These are phyloP conservation scores for Saccharomycopsis microspora DNA, from an alignment of 805 yeast genomes.

Conservation along the genomic window DNA sequence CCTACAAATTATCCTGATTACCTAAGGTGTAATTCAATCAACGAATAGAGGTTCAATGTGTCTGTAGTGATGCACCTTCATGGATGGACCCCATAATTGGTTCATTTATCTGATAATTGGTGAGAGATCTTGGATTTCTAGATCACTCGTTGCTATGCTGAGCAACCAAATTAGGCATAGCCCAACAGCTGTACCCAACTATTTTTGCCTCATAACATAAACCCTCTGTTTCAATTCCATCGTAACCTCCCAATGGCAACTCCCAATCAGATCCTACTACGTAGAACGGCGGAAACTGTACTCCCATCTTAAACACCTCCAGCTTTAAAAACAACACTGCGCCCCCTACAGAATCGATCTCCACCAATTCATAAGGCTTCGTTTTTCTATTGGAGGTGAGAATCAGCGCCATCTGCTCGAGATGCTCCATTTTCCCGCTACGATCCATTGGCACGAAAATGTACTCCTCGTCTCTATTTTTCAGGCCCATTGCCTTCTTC, in stretches of 20 bases:
- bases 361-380: conserved; percentile 1
- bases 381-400: conserved; percentile 14
- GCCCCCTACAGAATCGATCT: conserved; percentile 39
- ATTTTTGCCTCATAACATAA: conserved; percentile 35
- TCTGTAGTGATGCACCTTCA: no score
- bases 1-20: no score
- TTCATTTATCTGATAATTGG: background rate
- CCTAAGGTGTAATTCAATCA: no score
- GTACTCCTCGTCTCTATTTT: conserved; percentile 14
- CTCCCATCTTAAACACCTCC: conserved; percentile 32
- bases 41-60: no score
- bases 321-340: conserved; percentile 35
- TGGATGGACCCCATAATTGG: no score
- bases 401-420: conserved; percentile 19
- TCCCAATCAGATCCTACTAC: conserved; percentile 36
- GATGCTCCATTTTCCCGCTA: conserved; percentile 18
- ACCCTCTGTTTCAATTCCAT: conserved; percentile 46
- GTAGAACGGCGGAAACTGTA: conserved; percentile 33
- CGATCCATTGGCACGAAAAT: conserved; percentile 20
- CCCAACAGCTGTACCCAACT: conserved; percentile 37
- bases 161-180: conserved; percentile 35
- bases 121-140: background rate
- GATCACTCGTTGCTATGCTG: conserved; percentile 21
- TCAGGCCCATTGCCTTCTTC: conserved; percentile 19
- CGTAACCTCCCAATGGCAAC: conserved; percentile 31